A percentile compares a stretch with the other conserved stretches of the same genome.
Conservation (phyloP, 441 rosid species). For the Arabidopsis hybrid region DNA sequence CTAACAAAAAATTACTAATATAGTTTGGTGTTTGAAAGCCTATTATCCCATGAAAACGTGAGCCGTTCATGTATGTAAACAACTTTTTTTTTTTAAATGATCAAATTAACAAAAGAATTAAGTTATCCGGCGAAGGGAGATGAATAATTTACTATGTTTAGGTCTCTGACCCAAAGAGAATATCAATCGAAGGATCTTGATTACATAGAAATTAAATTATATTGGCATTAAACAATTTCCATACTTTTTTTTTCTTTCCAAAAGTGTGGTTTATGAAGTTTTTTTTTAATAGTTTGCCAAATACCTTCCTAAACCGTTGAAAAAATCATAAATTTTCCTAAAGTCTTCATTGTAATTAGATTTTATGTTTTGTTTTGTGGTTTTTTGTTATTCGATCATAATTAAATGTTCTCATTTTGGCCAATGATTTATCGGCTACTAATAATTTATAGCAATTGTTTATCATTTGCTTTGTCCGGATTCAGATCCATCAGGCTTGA, state of each 20-base stretch:
- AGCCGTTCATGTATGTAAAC: not conserved
- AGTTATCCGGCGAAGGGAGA: not conserved
- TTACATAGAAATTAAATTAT: not conserved
- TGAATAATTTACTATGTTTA: not conserved
- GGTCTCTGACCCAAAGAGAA: not conserved
- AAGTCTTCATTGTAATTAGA: not conserved
- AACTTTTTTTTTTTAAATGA: too few relatives aligned
- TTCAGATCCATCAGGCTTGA: not conserved
- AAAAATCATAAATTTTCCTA: not conserved
- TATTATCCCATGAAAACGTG: constrained; percentile 3
- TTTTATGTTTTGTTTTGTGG: not conserved
- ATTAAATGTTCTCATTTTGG: too few relatives aligned
- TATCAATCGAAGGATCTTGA: not conserved
- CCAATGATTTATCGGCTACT: not conserved
- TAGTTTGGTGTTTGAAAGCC: not conserved
- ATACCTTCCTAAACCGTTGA: not conserved
- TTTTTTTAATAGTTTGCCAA: not conserved
- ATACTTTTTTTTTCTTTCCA: too few relatives aligned
- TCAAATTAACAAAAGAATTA: not conserved
- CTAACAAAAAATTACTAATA: not conserved
- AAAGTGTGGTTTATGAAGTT: not conserved
- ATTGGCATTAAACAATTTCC: too few relatives aligned
- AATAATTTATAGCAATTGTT: not conserved
- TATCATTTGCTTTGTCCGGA: not conserved
- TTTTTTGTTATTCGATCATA: not conserved